A percentile compares a stretch with the other conserved stretches of the same genome.
Conservation (phyloP, 73 alveolate genomes). For the Stentor coeruleus region DNA sequence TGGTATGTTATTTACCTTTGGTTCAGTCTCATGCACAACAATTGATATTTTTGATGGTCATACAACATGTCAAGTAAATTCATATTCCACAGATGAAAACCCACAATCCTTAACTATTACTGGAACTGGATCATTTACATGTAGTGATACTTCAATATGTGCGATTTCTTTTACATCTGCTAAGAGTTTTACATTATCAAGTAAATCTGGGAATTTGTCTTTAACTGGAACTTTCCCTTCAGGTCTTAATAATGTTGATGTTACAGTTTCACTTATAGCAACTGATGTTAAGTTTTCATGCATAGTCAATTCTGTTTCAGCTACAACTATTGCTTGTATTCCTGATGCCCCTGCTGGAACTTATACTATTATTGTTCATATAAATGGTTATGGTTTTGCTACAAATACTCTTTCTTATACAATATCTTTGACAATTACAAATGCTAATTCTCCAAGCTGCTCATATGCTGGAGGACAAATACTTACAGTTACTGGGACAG, state of each 20-base stretch:
- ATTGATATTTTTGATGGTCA: background rate
- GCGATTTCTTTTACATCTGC: background rate
- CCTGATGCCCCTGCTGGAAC: constrained; percentile 20
- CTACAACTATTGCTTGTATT: background rate
- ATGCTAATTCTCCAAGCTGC: background rate
- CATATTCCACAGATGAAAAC: background rate
- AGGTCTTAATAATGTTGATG: background rate
- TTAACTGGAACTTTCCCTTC: background rate
- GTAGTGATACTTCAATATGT: constrained; percentile 4
- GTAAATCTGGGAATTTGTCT: background rate
- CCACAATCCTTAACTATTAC: background rate
- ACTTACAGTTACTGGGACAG: background rate
- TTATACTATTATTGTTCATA: background rate
- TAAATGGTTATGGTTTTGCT: background rate
- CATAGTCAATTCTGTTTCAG: background rate
- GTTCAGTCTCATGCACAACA: background rate
- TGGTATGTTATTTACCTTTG: background rate
- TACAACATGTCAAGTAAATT: background rate
- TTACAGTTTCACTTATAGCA: background rate
- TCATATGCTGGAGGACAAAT: constrained; percentile 19
- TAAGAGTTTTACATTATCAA: background rate
- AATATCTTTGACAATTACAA: background rate
- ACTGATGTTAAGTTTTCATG: background rate
- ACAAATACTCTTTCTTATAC: background rate
- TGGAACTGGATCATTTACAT: background rate